These are phyloP conservation scores for Ustanciosporium gigantosporum DNA, from an alignment of 1,284 basidiomycete species.

Conservation along the genomic window DNA sequence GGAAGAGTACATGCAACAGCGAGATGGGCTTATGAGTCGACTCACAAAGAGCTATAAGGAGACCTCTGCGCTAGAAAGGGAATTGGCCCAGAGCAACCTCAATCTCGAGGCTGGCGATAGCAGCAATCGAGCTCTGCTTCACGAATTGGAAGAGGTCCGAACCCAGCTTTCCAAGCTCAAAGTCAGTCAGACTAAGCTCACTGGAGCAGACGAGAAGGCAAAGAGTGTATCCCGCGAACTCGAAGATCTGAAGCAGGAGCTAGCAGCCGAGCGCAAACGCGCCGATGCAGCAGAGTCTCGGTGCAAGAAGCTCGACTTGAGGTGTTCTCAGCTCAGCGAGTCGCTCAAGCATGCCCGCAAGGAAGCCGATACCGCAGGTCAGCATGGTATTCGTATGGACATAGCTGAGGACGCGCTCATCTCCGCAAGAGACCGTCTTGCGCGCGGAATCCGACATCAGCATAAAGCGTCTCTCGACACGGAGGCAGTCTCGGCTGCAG, in stretches of 20 bases:
- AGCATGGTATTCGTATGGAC: conserved; percentile 3
- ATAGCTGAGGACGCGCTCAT: conserved; percentile 28
- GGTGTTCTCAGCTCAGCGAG: conserved; percentile 20
- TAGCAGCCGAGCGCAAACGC: conserved; percentile 73
- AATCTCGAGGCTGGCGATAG: conserved; percentile 81
- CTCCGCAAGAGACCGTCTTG: conserved; percentile 24
- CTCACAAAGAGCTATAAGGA: conserved; percentile 47
- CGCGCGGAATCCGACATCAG: conserved; percentile 17
- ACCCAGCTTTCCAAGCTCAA: conserved; percentile 72
- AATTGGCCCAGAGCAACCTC: conserved; percentile 77
- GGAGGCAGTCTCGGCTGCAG: not conserved
- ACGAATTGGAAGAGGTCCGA: conserved; percentile 78
- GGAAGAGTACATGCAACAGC: conserved; percentile 57
- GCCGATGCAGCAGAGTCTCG: conserved; percentile 73
- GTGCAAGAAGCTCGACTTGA: conserved; percentile 64
- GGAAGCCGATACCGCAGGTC: conserved; percentile 6
- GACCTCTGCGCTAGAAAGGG: conserved; percentile 64
- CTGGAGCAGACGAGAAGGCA: conserved; percentile 60
- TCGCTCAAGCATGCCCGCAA: conserved; percentile 27
- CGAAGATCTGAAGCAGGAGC: conserved; percentile 83
- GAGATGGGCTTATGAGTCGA: conserved; percentile 48
- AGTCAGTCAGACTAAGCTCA: conserved; percentile 71
- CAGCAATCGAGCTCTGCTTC: conserved; percentile 73
- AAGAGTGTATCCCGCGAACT: conserved; percentile 65
- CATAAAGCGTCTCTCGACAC: conserved; percentile 8